Conservation (phyloP, 108 stramenopile genomes). For the Nitzschia putrida region DNA sequence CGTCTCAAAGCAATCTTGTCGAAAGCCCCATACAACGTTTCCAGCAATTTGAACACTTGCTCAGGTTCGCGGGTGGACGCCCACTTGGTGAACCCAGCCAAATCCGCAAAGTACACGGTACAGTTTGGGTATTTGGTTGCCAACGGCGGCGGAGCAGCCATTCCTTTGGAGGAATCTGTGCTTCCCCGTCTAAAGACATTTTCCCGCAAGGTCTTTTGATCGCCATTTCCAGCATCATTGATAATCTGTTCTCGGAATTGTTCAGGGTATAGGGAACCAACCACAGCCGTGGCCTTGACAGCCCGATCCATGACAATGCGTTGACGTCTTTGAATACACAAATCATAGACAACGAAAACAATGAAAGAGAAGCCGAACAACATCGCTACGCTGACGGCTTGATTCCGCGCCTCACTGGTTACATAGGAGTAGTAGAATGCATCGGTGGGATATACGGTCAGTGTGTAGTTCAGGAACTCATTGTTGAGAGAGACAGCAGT, state of each 20-base stretch:
- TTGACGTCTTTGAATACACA: not conserved
- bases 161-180: not conserved
- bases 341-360: slow-evolving; percentile 12
- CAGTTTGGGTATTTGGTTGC: not conserved
- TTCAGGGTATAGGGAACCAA: slow-evolving; percentile 32
- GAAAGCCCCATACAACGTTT: not conserved
- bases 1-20: not conserved
- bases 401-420: slow-evolving; percentile 3
- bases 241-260: slow-evolving; percentile 11
- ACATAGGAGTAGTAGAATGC: not conserved
- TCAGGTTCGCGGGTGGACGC: not conserved
- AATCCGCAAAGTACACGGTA: slow-evolving; percentile 1
- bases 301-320: slow-evolving; percentile 18
- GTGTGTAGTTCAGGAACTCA: slow-evolving; percentile 3
- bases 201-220: not conserved
- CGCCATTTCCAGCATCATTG: not conserved
- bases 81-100: slow-evolving; percentile 6
- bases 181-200: not conserved
- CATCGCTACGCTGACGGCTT: not conserved
- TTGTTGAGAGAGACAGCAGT: not conserved
- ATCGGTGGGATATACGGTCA: slow-evolving; percentile 10
- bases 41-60: slow-evolving; percentile 2
- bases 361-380: not conserved
- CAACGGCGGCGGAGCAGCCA: not conserved
- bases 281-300: slow-evolving; percentile 19